Evolutionary conservation across 2,329 filamentous ascomycete genomes (phyloP).

Genomic region (Penicillium psychrosexuale): DNA sequence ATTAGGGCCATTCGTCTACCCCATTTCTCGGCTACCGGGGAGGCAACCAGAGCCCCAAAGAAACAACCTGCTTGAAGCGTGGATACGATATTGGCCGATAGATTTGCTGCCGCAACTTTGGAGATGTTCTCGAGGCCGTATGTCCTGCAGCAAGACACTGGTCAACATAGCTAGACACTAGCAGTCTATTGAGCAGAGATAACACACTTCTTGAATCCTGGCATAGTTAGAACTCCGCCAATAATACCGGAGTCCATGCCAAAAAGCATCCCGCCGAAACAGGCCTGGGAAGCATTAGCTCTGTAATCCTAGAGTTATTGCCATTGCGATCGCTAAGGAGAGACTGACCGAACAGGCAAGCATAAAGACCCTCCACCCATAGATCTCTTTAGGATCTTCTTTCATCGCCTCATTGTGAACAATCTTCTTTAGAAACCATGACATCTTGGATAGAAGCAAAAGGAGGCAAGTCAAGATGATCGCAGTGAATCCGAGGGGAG

Average conservation of each 20-base stretch:
- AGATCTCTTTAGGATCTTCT: conserved; percentile 63
- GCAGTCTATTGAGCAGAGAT: background rate
- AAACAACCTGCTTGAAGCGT: conserved; percentile 68
- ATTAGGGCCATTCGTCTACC: conserved; percentile 59
- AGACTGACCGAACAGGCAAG: conserved; percentile 56
- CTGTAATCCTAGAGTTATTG: background rate
- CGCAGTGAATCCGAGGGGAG: conserved; percentile 10
- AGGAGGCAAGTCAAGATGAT: conserved; percentile 14
- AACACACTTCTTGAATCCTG: conserved; percentile 54
- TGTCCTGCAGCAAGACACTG: conserved; percentile 39
- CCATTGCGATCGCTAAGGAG: background rate
- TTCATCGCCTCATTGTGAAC: conserved; percentile 71
- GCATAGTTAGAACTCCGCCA: conserved; percentile 63
- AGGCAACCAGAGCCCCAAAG: conserved; percentile 57
- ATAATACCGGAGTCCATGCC: conserved; percentile 67
- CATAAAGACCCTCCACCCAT: conserved; percentile 66
- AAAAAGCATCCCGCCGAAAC: conserved; percentile 68
- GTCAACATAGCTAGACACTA: conserved; percentile 13
- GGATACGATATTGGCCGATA: conserved; percentile 68
- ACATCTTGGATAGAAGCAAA: conserved; percentile 32
- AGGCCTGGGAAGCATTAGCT: conserved; percentile 42
- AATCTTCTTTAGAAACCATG: conserved; percentile 52
- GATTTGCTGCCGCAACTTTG: conserved; percentile 48
- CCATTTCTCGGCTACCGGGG: conserved; percentile 41
- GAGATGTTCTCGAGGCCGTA: conserved; percentile 50